Conservation (phyloP, 768 basidiomycete species). For the Daedalea quercina region DNA sequence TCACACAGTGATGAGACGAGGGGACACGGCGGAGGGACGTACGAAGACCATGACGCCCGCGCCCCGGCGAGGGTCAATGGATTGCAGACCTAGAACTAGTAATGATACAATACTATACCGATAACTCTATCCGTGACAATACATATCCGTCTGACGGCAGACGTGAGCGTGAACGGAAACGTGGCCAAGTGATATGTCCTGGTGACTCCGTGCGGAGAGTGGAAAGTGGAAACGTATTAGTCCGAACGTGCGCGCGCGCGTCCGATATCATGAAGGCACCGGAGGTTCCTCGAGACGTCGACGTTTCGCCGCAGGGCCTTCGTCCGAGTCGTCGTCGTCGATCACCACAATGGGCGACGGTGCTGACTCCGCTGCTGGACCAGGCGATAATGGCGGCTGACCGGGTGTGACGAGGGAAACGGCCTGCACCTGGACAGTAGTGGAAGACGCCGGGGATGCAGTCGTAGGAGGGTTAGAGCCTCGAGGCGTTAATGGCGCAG, state of each 20-base stretch:
- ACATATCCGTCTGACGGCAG: neutral
- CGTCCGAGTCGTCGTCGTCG: constrained; percentile 41
- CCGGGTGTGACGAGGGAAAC: too few relatives aligned
- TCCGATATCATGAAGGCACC: neutral
- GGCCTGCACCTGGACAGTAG: too few relatives aligned
- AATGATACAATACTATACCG: neutral
- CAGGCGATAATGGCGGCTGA: constrained; percentile 5
- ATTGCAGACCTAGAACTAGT: too few relatives aligned
- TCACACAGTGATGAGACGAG: too few relatives aligned
- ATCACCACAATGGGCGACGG: constrained; percentile 54
- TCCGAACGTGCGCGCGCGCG: neutral
- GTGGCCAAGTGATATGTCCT: too few relatives aligned
- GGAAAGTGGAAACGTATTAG: neutral
- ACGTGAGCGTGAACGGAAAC: neutral
- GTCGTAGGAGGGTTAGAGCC: constrained; percentile 17
- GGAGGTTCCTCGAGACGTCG: constrained; percentile 28
- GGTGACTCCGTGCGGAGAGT: too few relatives aligned
- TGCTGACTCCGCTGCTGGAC: constrained; percentile 23
- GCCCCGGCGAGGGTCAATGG: neutral
- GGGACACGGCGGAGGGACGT: too few relatives aligned
- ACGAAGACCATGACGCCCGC: neutral
- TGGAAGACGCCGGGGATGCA: constrained; percentile 9
- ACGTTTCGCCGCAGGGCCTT: constrained; percentile 50
- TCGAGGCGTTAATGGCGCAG: constrained; percentile 31
- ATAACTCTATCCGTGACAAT: neutral